Percentiles rank a stretch among this genome's conserved stretches.
Conservation (phyloP, 2,329 filamentous ascomycete genomes). For the Cladosporium sp. region DNA sequence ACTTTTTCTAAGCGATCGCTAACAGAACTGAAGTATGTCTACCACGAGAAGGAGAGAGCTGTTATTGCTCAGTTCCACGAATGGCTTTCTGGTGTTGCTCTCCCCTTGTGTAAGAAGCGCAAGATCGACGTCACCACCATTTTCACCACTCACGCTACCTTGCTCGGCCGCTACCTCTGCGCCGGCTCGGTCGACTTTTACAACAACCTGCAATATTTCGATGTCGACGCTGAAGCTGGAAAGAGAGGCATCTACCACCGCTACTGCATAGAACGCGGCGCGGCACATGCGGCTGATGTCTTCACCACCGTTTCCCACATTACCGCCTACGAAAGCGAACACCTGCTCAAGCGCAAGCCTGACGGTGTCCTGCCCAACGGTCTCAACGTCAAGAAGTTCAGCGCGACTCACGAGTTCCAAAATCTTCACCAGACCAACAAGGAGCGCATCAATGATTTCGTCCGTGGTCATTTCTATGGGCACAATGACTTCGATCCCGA, state of each 20-base stretch:
- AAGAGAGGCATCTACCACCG: constrained; percentile 98
- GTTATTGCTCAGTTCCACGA: constrained; percentile 99
- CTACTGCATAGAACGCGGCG: constrained; percentile 95
- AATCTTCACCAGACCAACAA: constrained; percentile 96
- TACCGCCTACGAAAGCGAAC: constrained; percentile 96
- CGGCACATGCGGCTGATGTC: constrained; percentile 87
- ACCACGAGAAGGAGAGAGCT: constrained; percentile 84
- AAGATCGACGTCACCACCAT: constrained; percentile 97
- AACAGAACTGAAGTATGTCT: constrained; percentile 65
- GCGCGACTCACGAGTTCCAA: constrained; percentile 97
- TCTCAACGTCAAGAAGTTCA: constrained; percentile 97
- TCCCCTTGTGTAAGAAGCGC: constrained; percentile 88
- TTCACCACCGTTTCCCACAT: constrained; percentile 99
- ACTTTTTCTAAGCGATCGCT: constrained; percentile 2
- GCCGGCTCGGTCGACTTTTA: constrained; percentile 98
- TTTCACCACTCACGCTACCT: constrained; percentile 95
- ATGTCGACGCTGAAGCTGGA: constrained; percentile 92
- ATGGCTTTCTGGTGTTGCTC: constrained; percentile 91
- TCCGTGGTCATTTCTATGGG: constrained; percentile 96
- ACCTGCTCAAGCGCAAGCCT: constrained; percentile 93
- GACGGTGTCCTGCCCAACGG: constrained; percentile 96
- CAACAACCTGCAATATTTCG: constrained; percentile 96
- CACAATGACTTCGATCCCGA: constrained; percentile 97
- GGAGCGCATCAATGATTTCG: constrained; percentile 97
- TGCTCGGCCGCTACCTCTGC: constrained; percentile 92